A percentile compares a stretch with the other conserved stretches of the same genome.
These are phyloP conservation scores for Anastatica hierochuntica DNA, from an alignment of 345 rosid genomes.

Conservation along the genomic window DNA sequence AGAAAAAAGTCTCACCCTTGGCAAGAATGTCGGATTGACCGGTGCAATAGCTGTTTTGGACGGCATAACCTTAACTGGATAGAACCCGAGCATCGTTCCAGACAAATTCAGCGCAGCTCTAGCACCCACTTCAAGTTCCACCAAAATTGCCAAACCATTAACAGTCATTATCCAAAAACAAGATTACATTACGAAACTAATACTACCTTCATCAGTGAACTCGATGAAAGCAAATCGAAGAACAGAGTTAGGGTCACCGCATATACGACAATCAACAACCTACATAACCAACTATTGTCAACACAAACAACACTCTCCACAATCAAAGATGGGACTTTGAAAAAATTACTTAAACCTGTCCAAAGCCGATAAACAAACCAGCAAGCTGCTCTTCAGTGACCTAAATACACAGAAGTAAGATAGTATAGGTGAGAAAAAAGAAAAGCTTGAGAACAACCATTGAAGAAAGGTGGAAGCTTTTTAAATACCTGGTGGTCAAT, in stretches of 20 bases:
- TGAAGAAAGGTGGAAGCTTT: background rate
- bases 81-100: slow-evolving; percentile 86
- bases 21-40: slow-evolving; percentile 87
- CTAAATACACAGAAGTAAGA: slow-evolving; percentile 24
- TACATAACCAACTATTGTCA: slow-evolving; percentile 2
- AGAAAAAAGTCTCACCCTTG: slow-evolving; percentile 43
- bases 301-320: background rate
- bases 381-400: slow-evolving; percentile 98
- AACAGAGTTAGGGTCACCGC: slow-evolving; percentile 91
- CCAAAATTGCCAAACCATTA: background rate
- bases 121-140: slow-evolving; percentile 58
- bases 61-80: slow-evolving; percentile 82
- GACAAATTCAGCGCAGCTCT: slow-evolving; percentile 55
- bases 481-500: slow-evolving; percentile 74
- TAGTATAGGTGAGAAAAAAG: background rate
- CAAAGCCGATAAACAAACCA: slow-evolving; percentile 36
- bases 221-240: slow-evolving; percentile 95
- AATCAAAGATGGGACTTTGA: background rate
- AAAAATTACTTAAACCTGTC: background rate
- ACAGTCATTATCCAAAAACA: background rate
- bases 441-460: background rate
- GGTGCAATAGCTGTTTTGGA: slow-evolving; percentile 97
- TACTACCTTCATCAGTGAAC: slow-evolving; percentile 82
- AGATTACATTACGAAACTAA: background rate
- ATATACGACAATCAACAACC: slow-evolving; percentile 95